Evolutionary conservation across 2,329 filamentous ascomycete genomes (phyloP), one percentile per base, ranked within the genome.

Genomic region (Herpotrichia juniperi): DNA sequence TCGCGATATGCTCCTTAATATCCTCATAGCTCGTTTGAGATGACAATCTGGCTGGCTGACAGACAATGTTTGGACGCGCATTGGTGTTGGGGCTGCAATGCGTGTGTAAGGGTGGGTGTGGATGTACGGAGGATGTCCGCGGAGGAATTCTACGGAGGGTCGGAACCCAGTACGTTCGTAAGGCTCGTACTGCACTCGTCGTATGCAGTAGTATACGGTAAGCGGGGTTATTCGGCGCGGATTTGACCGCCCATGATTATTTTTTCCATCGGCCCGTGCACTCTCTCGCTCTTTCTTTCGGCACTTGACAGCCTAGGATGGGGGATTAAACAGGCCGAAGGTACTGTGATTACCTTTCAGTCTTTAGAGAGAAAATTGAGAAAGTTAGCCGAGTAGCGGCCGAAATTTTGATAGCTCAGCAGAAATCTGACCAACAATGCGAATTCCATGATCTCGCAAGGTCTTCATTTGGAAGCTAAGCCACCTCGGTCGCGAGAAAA

Each of bases 51-150:
- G 30, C 28, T n/a, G 31, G 28, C 17, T 46, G 28, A 35, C 21
- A 24, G 11, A 24, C 21, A 17, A 25, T 35, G 43, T 24, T 19
- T 19, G 17, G 34, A 46, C 14, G 32, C 48, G 32, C 42, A 26
- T 44, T 45, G 34, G 31, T 46, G 48, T 46, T 21, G 42, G 48
- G 40, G 19, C 14, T 35, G 39, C 30, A 17, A 31, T 30, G 16
- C 40, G 45, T 42, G 35, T 31, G 32, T 28, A n/a, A 37, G 6
- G 9, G 12, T 24, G 8, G 5, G 16, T 9, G 14, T 40, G 35
- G n/a, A n/a, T n/a, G n/a, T n/a, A n/a, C n/a, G n/a, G n/a, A n/a
- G n/a, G n/a, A n/a, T n/a, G n/a, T n/a, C n/a, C n/a, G n/a, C 32
- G 32, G 32, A 19, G 32, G 7, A 19, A 44, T 19, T 7, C 16